phyloP scores from a whole-genome alignment of 2,329 filamentous ascomycete genomes.

The Fusarium oxysporum region DNA sequence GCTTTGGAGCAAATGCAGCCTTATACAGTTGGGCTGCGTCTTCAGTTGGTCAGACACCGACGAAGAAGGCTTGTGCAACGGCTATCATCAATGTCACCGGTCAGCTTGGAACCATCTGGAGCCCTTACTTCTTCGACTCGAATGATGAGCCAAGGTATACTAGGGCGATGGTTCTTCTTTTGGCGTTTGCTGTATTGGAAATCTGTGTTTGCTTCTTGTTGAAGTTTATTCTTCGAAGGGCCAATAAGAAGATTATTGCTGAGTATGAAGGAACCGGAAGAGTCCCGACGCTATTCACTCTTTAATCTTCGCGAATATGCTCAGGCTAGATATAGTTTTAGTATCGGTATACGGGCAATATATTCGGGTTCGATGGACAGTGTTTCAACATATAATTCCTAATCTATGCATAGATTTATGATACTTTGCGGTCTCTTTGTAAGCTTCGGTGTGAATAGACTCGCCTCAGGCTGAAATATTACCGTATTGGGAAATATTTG shows the following conservation, averaged over 20 bases:
- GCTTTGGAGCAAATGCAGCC: not conserved
- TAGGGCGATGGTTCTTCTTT: not conserved
- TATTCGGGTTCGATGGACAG: not conserved
- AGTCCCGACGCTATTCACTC: not conserved
- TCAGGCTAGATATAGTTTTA: not conserved
- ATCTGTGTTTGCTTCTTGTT: not conserved
- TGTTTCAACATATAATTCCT: not conserved
- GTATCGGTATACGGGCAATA: accelerated
- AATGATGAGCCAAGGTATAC: not conserved
- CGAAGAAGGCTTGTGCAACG: not conserved
- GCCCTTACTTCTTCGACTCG: not conserved
- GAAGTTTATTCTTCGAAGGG: not conserved
- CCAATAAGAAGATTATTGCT: not conserved
- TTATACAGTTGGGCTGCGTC: not conserved
- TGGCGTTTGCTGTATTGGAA: not conserved
- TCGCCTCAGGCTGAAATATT: accelerated
- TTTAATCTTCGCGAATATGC: not conserved
- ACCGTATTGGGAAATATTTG: not conserved
- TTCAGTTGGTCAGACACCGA: not conserved
- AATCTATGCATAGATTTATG: no score
- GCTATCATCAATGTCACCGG: not conserved
- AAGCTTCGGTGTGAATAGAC: no score
- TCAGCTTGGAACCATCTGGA: not conserved
- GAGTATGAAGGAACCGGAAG: not conserved
- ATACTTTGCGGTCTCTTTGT: no score